These are phyloP conservation scores for Metarhizium album DNA, from an alignment of 2,329 filamentous ascomycete genomes.

Conservation along the genomic window DNA sequence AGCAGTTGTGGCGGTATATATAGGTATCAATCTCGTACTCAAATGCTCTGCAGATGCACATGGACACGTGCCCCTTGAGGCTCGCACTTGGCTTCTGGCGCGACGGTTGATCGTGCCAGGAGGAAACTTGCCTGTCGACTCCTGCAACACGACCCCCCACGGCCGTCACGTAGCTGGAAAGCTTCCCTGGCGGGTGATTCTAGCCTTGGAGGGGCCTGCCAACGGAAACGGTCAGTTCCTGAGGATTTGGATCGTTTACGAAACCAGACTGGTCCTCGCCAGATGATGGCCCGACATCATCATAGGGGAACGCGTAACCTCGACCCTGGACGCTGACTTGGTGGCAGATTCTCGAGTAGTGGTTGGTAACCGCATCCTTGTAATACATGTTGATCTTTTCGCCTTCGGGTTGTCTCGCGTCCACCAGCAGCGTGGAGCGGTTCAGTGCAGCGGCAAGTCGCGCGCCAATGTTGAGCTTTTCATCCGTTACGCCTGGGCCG, in stretches of 20 bases:
- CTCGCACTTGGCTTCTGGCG: not conserved
- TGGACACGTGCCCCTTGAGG: not conserved
- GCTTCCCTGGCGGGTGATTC: too few species aligned
- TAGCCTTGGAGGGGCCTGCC: slow-evolving; percentile 27
- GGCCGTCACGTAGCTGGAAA: not conserved
- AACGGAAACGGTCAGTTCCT: slow-evolving; percentile 44
- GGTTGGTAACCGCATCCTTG: slow-evolving; percentile 44
- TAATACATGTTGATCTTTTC: slow-evolving; percentile 43
- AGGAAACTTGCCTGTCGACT: not conserved
- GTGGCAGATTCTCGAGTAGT: slow-evolving; percentile 57
- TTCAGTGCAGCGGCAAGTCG: slow-evolving; percentile 69
- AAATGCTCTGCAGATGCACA: not conserved
- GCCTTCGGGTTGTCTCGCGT: slow-evolving; percentile 40
- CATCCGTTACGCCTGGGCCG: slow-evolving; percentile 28
- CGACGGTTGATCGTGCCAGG: not conserved
- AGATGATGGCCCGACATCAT: slow-evolving; percentile 50
- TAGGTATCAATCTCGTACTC: not conserved
- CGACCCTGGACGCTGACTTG: slow-evolving; percentile 44
- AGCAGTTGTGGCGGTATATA: not conserved
- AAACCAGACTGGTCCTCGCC: slow-evolving; percentile 51
- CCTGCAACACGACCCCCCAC: not conserved
- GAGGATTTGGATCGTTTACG: slow-evolving; percentile 45
- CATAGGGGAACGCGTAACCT: slow-evolving; percentile 63
- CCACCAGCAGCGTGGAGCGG: slow-evolving; percentile 53
- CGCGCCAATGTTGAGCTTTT: slow-evolving; percentile 55